These are phyloP conservation scores for Lenzites betulinus DNA, from an alignment of 768 basidiomycete genomes.

Conservation along the genomic window DNA sequence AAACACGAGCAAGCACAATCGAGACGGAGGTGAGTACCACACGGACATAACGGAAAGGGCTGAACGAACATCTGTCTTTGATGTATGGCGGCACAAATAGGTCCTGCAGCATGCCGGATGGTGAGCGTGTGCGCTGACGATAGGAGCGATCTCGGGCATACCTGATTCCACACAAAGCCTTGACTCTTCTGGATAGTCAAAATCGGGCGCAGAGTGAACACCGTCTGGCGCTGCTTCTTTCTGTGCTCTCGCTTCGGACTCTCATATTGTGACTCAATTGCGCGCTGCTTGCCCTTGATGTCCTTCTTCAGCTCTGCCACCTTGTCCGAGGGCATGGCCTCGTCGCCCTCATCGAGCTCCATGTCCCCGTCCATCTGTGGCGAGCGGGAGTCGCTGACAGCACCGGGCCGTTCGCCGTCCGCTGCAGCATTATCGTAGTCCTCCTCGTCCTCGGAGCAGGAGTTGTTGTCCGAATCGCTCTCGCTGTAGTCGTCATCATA, in stretches of 20 bases:
- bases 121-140: neutral
- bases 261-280: conserved; percentile 66
- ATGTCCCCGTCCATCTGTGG: conserved; percentile 45
- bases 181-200: conserved; percentile 85
- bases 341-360: conserved; percentile 50
- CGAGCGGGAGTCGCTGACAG: conserved; percentile 34
- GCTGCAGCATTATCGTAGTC: conserved; percentile 46
- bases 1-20: conserved; percentile 12
- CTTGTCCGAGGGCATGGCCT: conserved; percentile 39
- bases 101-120: conserved; percentile 48
- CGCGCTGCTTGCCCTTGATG: conserved; percentile 80
- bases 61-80: conserved; percentile 81
- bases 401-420: conserved; percentile 26
- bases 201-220: conserved; percentile 74
- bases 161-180: conserved; percentile 93
- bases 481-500: conserved; percentile 60
- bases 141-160: conserved; percentile 33
- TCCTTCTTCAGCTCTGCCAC: conserved; percentile 53
- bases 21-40: conserved; percentile 23
- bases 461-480: conserved; percentile 57
- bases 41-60: conserved; percentile 22
- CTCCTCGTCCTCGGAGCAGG: conserved; percentile 76
- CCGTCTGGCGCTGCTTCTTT: conserved; percentile 57
- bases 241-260: conserved; percentile 47
- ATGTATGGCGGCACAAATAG: conserved; percentile 87